phyloP scores from a whole-genome alignment of 2,329 filamentous ascomycete genomes.

The Beauveria varroae region DNA sequence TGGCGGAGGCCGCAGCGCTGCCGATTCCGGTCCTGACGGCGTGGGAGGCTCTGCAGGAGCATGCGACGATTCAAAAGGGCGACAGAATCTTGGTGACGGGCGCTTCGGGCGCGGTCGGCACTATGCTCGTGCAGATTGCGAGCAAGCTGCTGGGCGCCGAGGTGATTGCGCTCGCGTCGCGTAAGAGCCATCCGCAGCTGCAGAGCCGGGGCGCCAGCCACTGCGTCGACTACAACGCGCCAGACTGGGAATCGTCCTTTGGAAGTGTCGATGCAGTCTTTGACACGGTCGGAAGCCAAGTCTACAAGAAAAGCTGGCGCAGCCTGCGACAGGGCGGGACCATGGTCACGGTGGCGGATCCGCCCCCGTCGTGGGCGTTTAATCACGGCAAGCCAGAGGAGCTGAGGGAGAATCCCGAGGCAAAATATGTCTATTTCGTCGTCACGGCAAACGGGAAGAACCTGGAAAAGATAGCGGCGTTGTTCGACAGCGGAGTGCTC shows the following conservation, averaged over 20 bases:
- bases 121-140: constrained; percentile 23
- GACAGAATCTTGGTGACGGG: constrained; percentile 23
- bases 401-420: constrained; percentile 12
- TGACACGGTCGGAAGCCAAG: constrained; percentile 23
- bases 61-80: constrained; percentile 13
- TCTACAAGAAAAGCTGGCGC: constrained; percentile 23
- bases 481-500: constrained; percentile 19
- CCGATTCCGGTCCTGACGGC: constrained; percentile 25
- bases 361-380: constrained; percentile 26
- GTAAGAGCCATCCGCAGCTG: constrained; percentile 13
- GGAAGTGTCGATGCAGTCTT: constrained; percentile 22
- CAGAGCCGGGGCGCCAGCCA: constrained; percentile 16
- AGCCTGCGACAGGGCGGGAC: constrained; percentile 21
- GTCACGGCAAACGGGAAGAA: constrained; percentile 17
- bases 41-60: constrained; percentile 20
- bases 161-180: constrained; percentile 23
- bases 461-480: constrained; percentile 14
- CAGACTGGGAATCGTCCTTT: constrained; percentile 18
- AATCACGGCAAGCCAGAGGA: constrained; percentile 15
- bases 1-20: constrained; percentile 22
- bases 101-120: constrained; percentile 24
- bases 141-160: constrained; percentile 14
- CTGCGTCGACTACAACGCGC: constrained; percentile 20
- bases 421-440: constrained; percentile 24
- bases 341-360: constrained; percentile 29